Conservation (phyloP, 352 stramenopile species). For the Globisporangium cederbergense region DNA sequence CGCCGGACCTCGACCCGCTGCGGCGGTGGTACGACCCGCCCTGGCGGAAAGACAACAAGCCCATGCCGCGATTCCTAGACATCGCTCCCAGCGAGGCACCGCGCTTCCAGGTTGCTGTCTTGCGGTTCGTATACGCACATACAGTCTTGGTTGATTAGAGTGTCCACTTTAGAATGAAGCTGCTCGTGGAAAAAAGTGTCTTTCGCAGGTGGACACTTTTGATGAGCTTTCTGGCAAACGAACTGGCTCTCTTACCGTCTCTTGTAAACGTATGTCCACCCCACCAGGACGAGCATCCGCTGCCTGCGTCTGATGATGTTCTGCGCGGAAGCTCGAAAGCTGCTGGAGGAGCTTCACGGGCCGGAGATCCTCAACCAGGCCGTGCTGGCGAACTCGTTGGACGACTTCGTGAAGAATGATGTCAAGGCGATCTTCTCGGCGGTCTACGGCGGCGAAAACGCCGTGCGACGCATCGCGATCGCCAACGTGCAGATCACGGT, state of each 20-base stretch:
- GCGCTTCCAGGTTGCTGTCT: constrained; percentile 48
- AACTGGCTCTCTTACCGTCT: background rate
- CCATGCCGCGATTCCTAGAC: constrained; percentile 45
- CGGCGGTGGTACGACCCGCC: constrained; percentile 55
- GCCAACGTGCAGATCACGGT: constrained; percentile 46
- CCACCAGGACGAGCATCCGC: constrained; percentile 35
- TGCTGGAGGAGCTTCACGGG: constrained; percentile 37
- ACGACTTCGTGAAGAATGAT: constrained; percentile 71
- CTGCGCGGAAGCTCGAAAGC: constrained; percentile 39
- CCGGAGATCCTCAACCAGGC: constrained; percentile 49
- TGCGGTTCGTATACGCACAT: constrained; percentile 24
- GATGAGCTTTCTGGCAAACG: background rate
- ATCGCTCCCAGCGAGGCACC: constrained; percentile 41
- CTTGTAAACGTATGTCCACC: background rate
- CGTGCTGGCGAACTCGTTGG: constrained; percentile 55
- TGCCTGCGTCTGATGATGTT: constrained; percentile 67
- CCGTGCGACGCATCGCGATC: constrained; percentile 58
- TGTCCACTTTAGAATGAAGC: too few relatives aligned
- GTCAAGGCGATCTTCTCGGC: constrained; percentile 71
- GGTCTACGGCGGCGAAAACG: constrained; percentile 66
- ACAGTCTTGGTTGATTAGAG: too few relatives aligned
- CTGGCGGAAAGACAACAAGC: constrained; percentile 40
- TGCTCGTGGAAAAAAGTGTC: too few relatives aligned
- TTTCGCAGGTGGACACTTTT: background rate
- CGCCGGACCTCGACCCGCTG: constrained; percentile 54